Conservation (phyloP, 441 rosid genomes). For the Lepidium campestre region DNA sequence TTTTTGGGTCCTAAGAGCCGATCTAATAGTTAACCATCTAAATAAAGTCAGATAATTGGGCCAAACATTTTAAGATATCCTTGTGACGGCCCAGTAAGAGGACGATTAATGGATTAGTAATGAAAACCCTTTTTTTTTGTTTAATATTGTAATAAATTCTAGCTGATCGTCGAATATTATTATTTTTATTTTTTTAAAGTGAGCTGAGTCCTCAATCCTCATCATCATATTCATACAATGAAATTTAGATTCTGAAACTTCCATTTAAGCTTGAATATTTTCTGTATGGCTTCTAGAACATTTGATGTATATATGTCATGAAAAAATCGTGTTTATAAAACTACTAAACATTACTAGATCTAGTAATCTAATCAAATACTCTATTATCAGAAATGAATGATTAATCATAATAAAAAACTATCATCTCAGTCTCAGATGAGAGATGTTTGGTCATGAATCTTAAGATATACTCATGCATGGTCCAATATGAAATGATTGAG, state of each 20-base stretch:
- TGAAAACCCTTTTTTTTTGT: too few species aligned
- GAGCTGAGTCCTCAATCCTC: neutral
- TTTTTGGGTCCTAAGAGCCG: neutral
- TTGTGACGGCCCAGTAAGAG: neutral
- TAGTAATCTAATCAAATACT: neutral
- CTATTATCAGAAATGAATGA: neutral
- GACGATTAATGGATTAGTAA: neutral
- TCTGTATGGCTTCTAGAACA: neutral
- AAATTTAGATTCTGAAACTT: too few species aligned
- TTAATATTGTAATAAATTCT: too few species aligned
- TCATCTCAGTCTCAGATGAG: neutral
- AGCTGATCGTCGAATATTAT: neutral
- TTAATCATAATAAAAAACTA: neutral
- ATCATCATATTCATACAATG: too few species aligned
- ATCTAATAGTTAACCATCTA: neutral
- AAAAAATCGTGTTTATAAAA: neutral
- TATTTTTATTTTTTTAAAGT: neutral
- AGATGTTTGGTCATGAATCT: neutral
- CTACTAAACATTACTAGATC: neutral
- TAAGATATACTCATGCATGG: neutral
- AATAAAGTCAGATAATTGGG: neutral
- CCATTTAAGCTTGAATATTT: neutral
- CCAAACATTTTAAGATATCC: neutral
- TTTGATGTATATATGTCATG: neutral
- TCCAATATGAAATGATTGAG: conserved; percentile 21